Percentiles rank a stretch among this genome's conserved stretches.
phyloP scores from a whole-genome alignment of 805 yeast genomes.

The Ogataea salicorniae region DNA sequence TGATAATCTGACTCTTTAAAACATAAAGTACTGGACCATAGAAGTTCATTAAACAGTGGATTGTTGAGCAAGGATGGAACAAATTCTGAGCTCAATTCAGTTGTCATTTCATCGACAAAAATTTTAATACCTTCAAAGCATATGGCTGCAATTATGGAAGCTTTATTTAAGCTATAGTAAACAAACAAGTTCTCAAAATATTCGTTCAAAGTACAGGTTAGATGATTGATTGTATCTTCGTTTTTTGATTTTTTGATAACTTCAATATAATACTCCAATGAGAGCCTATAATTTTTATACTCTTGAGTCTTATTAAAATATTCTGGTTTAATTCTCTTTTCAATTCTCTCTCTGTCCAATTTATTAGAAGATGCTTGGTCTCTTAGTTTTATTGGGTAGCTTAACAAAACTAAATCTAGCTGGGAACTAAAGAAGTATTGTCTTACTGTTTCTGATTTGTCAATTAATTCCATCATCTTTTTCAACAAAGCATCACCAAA shows the following conservation, averaged over 20 bases:
- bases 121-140: constrained; percentile 16
- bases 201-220: constrained; percentile 6
- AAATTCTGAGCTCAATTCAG: neutral
- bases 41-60: constrained; percentile 5
- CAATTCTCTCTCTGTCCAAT: constrained; percentile 9
- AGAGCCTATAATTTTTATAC: constrained; percentile 6
- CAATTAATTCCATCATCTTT: constrained; percentile 7
- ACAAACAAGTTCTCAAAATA: constrained; percentile 10
- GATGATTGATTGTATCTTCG: constrained; percentile 7
- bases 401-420: constrained; percentile 10
- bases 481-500: constrained; percentile 7
- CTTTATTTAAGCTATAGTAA: constrained; percentile 5
- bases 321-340: constrained; percentile 12
- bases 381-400: constrained; percentile 10
- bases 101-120: constrained; percentile 2
- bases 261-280: constrained; percentile 9
- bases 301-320: constrained; percentile 10
- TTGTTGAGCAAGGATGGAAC: constrained; percentile 6
- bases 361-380: constrained; percentile 7
- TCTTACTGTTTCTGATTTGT: constrained; percentile 4
- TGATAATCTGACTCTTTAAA: constrained; percentile 14
- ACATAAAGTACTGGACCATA: constrained; percentile 20
- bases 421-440: constrained; percentile 9
- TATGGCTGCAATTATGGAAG: constrained; percentile 4
- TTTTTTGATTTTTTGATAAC: constrained; percentile 8